Evolutionary conservation across 108 stramenopile genomes (phyloP), one percentile per base, ranked within the genome.

Genomic region (Fragilaria radians): DNA sequence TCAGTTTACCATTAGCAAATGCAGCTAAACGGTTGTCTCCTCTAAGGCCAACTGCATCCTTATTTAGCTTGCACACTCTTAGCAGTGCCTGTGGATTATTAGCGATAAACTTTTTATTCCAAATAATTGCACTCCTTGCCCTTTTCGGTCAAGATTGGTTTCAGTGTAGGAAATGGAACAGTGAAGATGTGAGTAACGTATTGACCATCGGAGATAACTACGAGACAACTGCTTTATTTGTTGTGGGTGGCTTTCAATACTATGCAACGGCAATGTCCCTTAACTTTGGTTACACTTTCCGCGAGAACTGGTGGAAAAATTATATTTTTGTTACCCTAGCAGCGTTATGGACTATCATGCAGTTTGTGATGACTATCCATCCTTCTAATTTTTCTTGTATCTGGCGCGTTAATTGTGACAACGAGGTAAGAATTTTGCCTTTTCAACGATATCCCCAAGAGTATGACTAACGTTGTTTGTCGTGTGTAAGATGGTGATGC

Each of bases 191-290:
- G 1, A 67, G 59, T 62, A 57, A 65, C n/a, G 27, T 45, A 7
- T 19, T 51, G 22, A 51, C 17, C n/a, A 51, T 51, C 50, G 82
- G 82, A 2, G 82, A 88, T 54, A 82, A 79, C 51, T 82, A 78
- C 45, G 71, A 74, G 32, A 66, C 73, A 5, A 57, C 63, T 18
- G 79, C 78, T 14, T 61, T 86, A 1, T 86, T 81, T 47, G 54
- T 86, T 32, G 57, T 86, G 21, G 57, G 65, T n/a, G 85, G 81
- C 5, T 82, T 59, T 30, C 81, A 82, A 60, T 82, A 76, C 68
- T 70, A 78, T 23, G 11, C 70, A 33, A 65, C 76, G 2, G 85
- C 85, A 25, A 68, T 79, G 17, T 78, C 81, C 0, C 71, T 72
- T 32, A 79, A 77, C 32, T 79, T 82, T 61, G 85, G 81, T 14